A percentile compares a stretch with the other conserved stretches of the same genome.
Conservation (phyloP, 805 yeast species). For the Pichia sporocuriosa region DNA sequence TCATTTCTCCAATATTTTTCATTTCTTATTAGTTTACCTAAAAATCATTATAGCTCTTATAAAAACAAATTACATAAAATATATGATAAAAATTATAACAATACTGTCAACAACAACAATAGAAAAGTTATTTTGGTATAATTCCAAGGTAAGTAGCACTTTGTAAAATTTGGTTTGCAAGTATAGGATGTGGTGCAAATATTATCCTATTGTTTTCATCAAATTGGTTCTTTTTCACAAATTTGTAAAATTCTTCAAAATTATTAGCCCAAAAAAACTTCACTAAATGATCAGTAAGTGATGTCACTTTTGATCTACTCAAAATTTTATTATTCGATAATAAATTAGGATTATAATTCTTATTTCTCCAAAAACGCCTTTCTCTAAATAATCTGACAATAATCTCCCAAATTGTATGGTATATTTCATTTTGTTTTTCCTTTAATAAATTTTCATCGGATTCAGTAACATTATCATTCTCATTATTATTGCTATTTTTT, state of each 20-base stretch:
- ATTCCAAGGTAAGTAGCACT: conserved; percentile 19
- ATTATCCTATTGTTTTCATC: conserved; percentile 15
- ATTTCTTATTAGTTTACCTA: no score
- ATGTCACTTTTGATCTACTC: conserved; percentile 19
- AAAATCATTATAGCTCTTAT: neutral
- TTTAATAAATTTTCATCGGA: conserved; percentile 6
- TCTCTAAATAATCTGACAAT: conserved; percentile 15
- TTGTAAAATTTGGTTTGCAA: conserved; percentile 14
- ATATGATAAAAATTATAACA: neutral
- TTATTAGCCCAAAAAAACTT: conserved; percentile 26
- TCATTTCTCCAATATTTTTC: no score
- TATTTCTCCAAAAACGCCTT: conserved; percentile 8
- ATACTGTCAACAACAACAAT: neutral
- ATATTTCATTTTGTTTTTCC: conserved; percentile 13
- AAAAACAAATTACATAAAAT: no score
- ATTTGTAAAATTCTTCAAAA: conserved; percentile 20
- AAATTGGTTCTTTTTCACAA: conserved; percentile 17
- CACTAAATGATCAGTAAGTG: conserved; percentile 26
- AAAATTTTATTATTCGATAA: conserved; percentile 8
- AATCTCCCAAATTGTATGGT: conserved; percentile 20
- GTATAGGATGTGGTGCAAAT: conserved; percentile 12
- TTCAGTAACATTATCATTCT: conserved; percentile 1
- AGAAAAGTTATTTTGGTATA: conserved; percentile 5
- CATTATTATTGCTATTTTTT: no score
- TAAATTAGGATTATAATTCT: conserved; percentile 1